Percentiles rank a stretch among this genome's conserved stretches.
phyloP scores from a whole-genome alignment of 345 rosid species.

The Arabidopsis arenosa region DNA sequence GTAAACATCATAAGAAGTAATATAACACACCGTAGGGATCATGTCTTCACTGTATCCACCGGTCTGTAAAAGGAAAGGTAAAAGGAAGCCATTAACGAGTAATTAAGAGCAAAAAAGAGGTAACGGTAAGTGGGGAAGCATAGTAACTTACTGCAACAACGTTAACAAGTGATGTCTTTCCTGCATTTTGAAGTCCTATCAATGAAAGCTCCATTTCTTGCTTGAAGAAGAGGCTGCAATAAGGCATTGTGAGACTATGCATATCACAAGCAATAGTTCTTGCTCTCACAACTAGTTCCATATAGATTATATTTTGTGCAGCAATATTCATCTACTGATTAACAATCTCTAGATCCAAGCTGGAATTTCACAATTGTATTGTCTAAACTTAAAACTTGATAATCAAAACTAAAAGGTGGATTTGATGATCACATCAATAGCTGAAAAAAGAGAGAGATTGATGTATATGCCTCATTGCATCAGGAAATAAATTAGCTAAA shows the following conservation, averaged over 20 bases:
- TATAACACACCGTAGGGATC: constrained; percentile 74
- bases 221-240: constrained; percentile 78
- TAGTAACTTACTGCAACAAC: constrained; percentile 77
- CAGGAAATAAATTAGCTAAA: background rate
- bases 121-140: background rate
- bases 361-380: constrained; percentile 1
- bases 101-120: constrained; percentile 13
- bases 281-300: constrained; percentile 1
- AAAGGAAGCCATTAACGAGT: constrained; percentile 39
- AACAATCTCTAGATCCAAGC: constrained; percentile 21
- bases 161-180: constrained; percentile 85
- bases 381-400: constrained; percentile 6
- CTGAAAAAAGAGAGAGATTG: background rate
- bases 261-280: background rate
- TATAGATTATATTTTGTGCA: too few relatives aligned
- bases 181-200: constrained; percentile 89
- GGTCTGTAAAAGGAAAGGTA: constrained; percentile 54
- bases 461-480: constrained; percentile 2
- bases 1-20: constrained; percentile 20
- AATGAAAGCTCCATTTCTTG: constrained; percentile 92
- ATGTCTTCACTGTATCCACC: constrained; percentile 94
- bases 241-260: constrained; percentile 2
- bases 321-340: constrained; percentile 4
- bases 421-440: constrained; percentile 17
- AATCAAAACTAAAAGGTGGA: background rate